Percentiles rank a stretch among this genome's conserved stretches.
phyloP scores from a whole-genome alignment of 106 monocot species.

The Phalaenopsis aphrodite region DNA sequence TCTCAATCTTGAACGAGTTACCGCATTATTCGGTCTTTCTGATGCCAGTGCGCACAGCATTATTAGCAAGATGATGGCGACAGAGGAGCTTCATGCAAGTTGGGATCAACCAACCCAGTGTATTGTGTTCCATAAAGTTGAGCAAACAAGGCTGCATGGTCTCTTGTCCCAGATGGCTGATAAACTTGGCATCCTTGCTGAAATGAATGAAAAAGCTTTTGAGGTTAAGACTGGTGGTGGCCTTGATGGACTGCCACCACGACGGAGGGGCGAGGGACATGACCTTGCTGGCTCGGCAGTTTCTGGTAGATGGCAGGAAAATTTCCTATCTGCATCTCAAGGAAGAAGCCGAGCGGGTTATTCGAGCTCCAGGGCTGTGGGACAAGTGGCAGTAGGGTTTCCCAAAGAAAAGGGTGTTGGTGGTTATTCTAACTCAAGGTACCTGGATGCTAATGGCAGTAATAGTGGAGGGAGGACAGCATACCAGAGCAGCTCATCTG shows the following conservation, averaged over 20 bases:
- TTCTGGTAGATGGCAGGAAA: constrained; percentile 77
- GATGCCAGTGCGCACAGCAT: constrained; percentile 63
- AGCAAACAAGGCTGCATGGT: constrained; percentile 69
- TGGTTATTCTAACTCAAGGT: constrained; percentile 38
- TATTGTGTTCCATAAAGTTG: constrained; percentile 72
- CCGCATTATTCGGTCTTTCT: constrained; percentile 57
- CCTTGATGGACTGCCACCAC: constrained; percentile 63
- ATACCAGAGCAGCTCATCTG: constrained; percentile 18
- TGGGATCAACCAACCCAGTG: constrained; percentile 86
- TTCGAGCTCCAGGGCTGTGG: constrained; percentile 14
- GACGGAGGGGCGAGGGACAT: constrained; percentile 56
- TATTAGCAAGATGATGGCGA: constrained; percentile 87
- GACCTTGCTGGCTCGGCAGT: constrained; percentile 27
- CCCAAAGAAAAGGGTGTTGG: constrained; percentile 20
- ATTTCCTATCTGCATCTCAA: constrained; percentile 29
- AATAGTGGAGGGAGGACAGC: constrained; percentile 12
- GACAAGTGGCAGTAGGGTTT: constrained; percentile 22
- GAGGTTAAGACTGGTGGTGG: constrained; percentile 81
- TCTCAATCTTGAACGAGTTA: constrained; percentile 60
- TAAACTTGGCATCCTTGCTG: constrained; percentile 73
- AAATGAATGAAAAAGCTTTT: constrained; percentile 83
- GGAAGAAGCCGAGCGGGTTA: constrained; percentile 35
- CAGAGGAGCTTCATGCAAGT: constrained; percentile 81
- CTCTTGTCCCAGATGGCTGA: constrained; percentile 84
- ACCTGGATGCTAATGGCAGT: constrained; percentile 48